Evolutionary conservation across 2,329 filamentous ascomycete species (phyloP), one percentile per base, ranked within the genome.

Genomic region (Paecilomyces sp.): DNA sequence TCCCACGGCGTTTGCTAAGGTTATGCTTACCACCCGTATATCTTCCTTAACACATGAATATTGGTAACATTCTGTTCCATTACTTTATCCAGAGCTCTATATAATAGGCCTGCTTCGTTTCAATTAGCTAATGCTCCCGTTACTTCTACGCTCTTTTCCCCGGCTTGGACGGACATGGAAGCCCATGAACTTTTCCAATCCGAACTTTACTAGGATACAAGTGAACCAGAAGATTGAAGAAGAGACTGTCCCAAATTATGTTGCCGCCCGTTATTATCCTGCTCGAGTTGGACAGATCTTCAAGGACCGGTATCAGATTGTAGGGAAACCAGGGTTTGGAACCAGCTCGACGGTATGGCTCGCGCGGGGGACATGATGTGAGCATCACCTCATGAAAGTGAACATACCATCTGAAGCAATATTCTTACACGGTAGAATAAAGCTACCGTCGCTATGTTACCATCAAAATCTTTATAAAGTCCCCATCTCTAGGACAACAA

Each of bases 261-360:
- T 61, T 56, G 58, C 64, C 31, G 63, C 62, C 6, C 57, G 55
- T 22, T 66, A 65, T 54, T 74, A 72, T 65, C 71, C 70, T 22
- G 63, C 64, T 47, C 62, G 55, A 41, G 72, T 74, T 62, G 70
- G 70, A 30, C 66, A 74, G 59, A 41, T 71, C 1, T 9, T 74
- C 6, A 62, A 68, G 54, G 58, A 67, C 0, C 64, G 65, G 31
- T 76, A 75, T 62, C 68, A 73, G 61, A 62, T 75, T 15, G 61
- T 75, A 13, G 71, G 69, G 1, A 75, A 76, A 63, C 58, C 75
- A 15, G 73, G 73, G 33, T 76, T 67, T 66, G 73, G 74, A 60
- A 36, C 69, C 36, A 72, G 57, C 24, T 76, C 71, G 30, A 76
- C 71, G 0, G 68, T 64, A 8, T 76, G 31, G 31, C 31, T 33